Evolutionary conservation across 2,329 filamentous ascomycete species (phyloP).

Genomic region (Bipolaris bicolor): DNA sequence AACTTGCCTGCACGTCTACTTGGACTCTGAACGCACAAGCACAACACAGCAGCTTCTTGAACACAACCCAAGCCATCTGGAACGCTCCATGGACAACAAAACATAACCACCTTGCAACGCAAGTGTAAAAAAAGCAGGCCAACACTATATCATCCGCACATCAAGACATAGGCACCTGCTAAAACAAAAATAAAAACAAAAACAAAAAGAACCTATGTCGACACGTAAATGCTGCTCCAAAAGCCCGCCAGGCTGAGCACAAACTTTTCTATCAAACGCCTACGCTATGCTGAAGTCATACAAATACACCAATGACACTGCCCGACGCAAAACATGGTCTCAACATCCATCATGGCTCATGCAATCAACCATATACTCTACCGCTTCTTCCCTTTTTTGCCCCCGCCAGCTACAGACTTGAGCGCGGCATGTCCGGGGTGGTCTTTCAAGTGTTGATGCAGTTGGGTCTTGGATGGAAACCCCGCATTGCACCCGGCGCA

Average conservation of each 20-base stretch:
- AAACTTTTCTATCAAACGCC: background rate
- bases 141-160: too few species aligned
- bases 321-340: background rate
- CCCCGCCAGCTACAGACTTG: conserved; percentile 18
- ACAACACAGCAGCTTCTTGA: background rate
- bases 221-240: background rate
- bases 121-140: too few species aligned
- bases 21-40: background rate
- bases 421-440: conserved; percentile 66
- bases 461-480: conserved; percentile 75
- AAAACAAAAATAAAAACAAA: background rate
- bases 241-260: background rate
- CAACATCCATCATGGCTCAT: conserved; percentile 7
- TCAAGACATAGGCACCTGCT: too few species aligned
- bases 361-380: conserved; percentile 7
- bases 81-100: too few species aligned
- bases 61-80: too few species aligned
- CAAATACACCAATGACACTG: background rate
- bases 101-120: too few species aligned
- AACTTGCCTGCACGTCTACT: too few species aligned
- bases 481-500: conserved; percentile 79
- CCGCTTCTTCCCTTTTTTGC: conserved; percentile 34
- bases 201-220: background rate
- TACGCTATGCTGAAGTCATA: conserved; percentile 1
- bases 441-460: conserved; percentile 76